These are phyloP conservation scores for Naematelia encephala DNA, from an alignment of 768 basidiomycete species.

Conservation along the genomic window DNA sequence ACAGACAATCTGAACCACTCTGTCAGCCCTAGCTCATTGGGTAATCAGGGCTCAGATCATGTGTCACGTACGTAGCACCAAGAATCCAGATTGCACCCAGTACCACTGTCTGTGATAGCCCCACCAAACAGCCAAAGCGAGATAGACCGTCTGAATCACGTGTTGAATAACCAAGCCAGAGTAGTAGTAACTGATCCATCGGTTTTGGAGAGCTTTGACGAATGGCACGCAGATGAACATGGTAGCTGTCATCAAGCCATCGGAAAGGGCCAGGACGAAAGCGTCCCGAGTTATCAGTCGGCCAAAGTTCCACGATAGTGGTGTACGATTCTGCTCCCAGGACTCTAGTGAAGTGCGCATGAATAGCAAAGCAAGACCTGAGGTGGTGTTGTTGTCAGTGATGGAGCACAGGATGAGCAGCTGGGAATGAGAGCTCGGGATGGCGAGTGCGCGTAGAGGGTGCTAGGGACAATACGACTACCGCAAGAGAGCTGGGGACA, in stretches of 20 bases:
- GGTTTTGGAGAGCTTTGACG: constrained; percentile 67
- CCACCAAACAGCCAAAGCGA: constrained; percentile 77
- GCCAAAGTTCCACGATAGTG: constrained; percentile 76
- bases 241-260: constrained; percentile 71
- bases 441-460: too few species aligned
- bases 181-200: constrained; percentile 79
- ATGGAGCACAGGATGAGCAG: not conserved
- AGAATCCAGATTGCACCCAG: constrained; percentile 73
- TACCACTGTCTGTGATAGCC: constrained; percentile 93
- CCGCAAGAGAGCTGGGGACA: not conserved
- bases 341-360: constrained; percentile 59
- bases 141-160: constrained; percentile 65
- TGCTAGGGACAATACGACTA: too few species aligned
- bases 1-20: constrained; percentile 68
- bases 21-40: not conserved
- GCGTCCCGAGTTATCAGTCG: constrained; percentile 83
- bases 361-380: constrained; percentile 67
- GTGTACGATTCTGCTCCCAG: constrained; percentile 69
- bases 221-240: constrained; percentile 78
- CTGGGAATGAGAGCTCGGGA: not conserved
- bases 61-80: constrained; percentile 47
- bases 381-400: not conserved
- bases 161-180: constrained; percentile 77
- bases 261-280: constrained; percentile 73
- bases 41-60: not conserved